Evolutionary conservation across 352 stramenopile species (phyloP).

Genomic region (Phytophthora macrochlamydospora): DNA sequence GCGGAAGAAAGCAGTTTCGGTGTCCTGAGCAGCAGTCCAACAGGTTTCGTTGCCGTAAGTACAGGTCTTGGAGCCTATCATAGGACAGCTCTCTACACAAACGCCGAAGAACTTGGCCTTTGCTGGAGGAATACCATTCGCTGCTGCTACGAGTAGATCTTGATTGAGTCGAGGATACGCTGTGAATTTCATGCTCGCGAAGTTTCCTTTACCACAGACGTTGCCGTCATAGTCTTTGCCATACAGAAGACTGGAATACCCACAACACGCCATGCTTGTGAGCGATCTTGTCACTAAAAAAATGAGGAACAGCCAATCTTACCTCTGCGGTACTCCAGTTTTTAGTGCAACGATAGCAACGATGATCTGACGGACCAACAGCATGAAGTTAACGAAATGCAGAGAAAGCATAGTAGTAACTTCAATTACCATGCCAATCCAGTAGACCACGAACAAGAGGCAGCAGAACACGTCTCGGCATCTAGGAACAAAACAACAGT

Average conservation of each 20-base stretch:
- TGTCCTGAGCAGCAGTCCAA: conserved; percentile 63
- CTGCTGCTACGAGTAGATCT: conserved; percentile 64
- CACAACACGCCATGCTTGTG: background rate
- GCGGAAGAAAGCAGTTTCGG: conserved; percentile 64
- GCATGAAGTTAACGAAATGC: background rate
- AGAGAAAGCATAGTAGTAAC: background rate
- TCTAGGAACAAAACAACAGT: conserved; percentile 23
- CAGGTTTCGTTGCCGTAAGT: conserved; percentile 74
- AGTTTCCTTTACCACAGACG: conserved; percentile 67
- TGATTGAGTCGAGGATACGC: conserved; percentile 84
- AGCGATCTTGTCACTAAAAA: background rate
- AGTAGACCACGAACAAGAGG: conserved; percentile 86
- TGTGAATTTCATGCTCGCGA: conserved; percentile 49
- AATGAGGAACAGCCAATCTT: background rate
- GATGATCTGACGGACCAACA: conserved; percentile 31
- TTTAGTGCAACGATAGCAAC: conserved; percentile 69
- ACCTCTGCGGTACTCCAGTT: conserved; percentile 67
- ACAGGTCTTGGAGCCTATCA: conserved; percentile 57
- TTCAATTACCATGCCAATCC: conserved; percentile 72
- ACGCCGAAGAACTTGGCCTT: conserved; percentile 82
- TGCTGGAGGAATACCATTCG: conserved; percentile 41
- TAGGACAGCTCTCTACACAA: conserved; percentile 69
- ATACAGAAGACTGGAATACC: conserved; percentile 63
- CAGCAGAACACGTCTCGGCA: conserved; percentile 85
- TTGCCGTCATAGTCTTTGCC: conserved; percentile 83